Base-by-base conservation (phyloP, 1,139 yeast species). In the Diutina rugosa region DNA sequence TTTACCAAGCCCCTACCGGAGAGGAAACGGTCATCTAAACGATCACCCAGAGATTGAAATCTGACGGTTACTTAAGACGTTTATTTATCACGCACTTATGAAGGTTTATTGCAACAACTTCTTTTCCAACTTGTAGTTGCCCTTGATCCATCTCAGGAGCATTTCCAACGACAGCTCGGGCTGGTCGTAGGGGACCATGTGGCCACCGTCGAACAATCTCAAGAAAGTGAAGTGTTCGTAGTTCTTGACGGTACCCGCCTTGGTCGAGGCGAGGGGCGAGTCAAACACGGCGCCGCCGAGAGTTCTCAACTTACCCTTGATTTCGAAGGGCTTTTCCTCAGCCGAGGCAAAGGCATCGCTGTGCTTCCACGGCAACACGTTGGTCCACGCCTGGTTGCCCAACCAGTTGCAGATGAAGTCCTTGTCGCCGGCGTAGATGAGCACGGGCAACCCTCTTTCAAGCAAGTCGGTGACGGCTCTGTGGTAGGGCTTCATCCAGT, bases 361-460 rank as follows among this genome's bases (percentile, higher is more conserved):
- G 56, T 84, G 83, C 46, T 82, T 72, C 89, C 90, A 87, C 67
- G 80, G 82, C 63, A 87, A 76, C 57, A 70, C 79, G 66, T 86
- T 76, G 48, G 90, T 74, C 95, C 93, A 87, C n/a, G 87, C 93
- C 67, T 80, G 80, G 73, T 87, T 87, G 68, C 95, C 95, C 66
- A 87, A 76, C 95, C 95, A 87, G 74, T 87, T 87, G 71, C 95
- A 87, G 64, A 87, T 87, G 67, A 84, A 87, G 71, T 87, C 95
- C 71, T 87, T 86, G 71, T 87, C 95, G 74, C 95, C 95, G 46
- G 93, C 95, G 63, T 87, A 87, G 60, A 87, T 80, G 67, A 87
- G 77, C 29, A 85, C 87, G 18, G 95, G 95, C 56, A 86, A 64
- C 30, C 76, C 83, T 54, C 78, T 67, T 63, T 81, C 81, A 64